These are phyloP conservation scores for Ogataea populi-albae DNA, from an alignment of 805 yeast genomes.

Conservation along the genomic window DNA sequence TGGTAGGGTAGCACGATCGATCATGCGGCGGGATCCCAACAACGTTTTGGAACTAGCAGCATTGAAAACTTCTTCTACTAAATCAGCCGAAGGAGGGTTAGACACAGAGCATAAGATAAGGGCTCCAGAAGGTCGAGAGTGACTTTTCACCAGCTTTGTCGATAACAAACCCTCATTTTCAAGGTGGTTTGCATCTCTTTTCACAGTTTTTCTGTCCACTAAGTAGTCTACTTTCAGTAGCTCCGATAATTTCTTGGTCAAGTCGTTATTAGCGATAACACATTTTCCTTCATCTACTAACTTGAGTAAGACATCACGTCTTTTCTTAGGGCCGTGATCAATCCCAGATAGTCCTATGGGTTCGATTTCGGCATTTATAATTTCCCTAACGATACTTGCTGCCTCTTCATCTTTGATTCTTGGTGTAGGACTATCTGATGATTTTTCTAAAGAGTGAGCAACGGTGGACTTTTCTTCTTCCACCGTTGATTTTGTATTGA, in stretches of 20 bases:
- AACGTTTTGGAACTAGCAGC: neutral
- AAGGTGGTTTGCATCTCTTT: conserved; percentile 41
- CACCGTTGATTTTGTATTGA: conserved; percentile 1
- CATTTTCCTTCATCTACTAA: conserved; percentile 46
- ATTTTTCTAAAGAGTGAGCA: conserved; percentile 5
- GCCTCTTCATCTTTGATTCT: conserved; percentile 5
- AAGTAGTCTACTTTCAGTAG: conserved; percentile 35
- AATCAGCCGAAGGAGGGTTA: conserved; percentile 14
- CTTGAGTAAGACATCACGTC: conserved; percentile 32
- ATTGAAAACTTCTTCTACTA: conserved; percentile 8
- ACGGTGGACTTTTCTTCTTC: neutral
- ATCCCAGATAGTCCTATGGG: conserved; percentile 5
- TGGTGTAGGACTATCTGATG: neutral
- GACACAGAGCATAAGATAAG: conserved; percentile 11
- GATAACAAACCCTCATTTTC: conserved; percentile 27
- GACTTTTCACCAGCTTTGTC: conserved; percentile 11
- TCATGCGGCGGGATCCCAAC: conserved; percentile 4
- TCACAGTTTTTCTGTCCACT: conserved; percentile 55
- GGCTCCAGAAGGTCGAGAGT: conserved; percentile 4
- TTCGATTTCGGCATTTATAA: neutral
- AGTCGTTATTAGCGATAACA: conserved; percentile 38
- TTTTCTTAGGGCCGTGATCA: conserved; percentile 28
- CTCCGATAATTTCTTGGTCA: conserved; percentile 41
- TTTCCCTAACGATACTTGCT: conserved; percentile 1
- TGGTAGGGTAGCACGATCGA: conserved; percentile 5